Base-by-base conservation (phyloP, 257 asterid genomes). In the Gardenia jasminoides region DNA sequence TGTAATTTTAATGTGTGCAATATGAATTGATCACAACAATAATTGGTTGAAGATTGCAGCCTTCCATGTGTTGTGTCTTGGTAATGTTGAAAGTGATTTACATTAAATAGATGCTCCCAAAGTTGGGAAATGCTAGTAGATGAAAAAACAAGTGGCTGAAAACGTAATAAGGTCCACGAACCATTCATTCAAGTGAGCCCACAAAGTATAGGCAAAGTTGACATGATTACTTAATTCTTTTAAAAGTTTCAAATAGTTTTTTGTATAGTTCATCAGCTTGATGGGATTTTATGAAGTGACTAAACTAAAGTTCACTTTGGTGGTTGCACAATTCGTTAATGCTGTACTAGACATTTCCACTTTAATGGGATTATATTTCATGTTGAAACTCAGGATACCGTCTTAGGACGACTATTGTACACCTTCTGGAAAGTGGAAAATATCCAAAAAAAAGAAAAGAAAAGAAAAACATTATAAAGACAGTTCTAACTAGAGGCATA, bases 141-240 rank as follows among this genome's bases (percentile, higher is more conserved):
- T 69, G 79, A 81, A 85, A 61, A 43, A 62, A 43, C 80, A 56
- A 86, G 87, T 89, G 91, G 93, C 83, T 84, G 73, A 70, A 88
- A 83, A 46, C 74, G 72, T 86, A 84, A 78, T 73, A 81, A 80
- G 68, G 48, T 69, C 82, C 84, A 80, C 87, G 90, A 84, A 68
- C 78, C 88, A 67, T 82, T 80, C 80, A 75, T 80, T 80, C 78
- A 75, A 75, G 67, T 41, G 80, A 73, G 75, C 82, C 86, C 79
- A 83, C 83, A 76, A 80, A 3, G 39, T 50, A 70, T 77, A 76
- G 65, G 75, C 65, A 77, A 85, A 86, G 67, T 68, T 78, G 47
- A 83, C 88, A 81, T 67, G 77, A 80, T 86, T 64, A 85, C 72
- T 86, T 81, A 80, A 28, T 74, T 72, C 78, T 50, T 74, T 7